Evolutionary conservation across 2,329 filamentous ascomycete genomes (phyloP), one percentile per base, ranked within the genome.

Genomic region (Ceratocystis diversiconidia): DNA sequence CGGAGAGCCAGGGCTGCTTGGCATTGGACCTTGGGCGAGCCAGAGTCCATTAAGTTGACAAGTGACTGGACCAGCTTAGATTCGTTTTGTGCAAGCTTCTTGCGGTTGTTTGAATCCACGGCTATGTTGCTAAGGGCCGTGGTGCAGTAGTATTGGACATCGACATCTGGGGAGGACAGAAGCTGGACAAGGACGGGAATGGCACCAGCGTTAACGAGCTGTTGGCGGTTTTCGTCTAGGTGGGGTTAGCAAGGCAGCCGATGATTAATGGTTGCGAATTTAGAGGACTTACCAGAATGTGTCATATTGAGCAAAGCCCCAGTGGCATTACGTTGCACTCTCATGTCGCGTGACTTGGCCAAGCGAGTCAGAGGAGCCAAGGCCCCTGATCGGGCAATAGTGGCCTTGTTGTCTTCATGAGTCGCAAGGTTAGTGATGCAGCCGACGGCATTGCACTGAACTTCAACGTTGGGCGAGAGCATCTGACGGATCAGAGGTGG

Each of bases 111-210:
- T 59, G 88, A 82, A 73, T 99, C 94, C 64, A 99, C 94, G 5
- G 94, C 94, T 71, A 99, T 99, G 75, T 99, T 99, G 81, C 92
- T 97, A 67, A 99, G 83, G 12, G 94, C 94, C 3, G 94, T 99
- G 19, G 94, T 99, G 79, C 94, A 99, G 77, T 99, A 99, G 77
- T 99, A 99, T 77, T 99, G 94, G 41, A 99, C 94, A 73, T 99
- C 94, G 70, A 96, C 92, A 73, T 99, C 94, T 67, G 87, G 79
- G 30, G 94, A 97, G 7, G 90, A 91, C 59, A 99, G 85, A 28
- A 99, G 85, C 73, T 96, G 91, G 50, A 99, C 94, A 30, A 99
- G 85, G 7, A 99, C 92, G 4, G 94, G 94, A 70, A 99, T 96
- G n/a, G 94, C 94, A 69, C 92, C 92, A 59, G 94, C 94, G 70